Base-by-base conservation (phyloP, 2,329 filamentous ascomycete species). In the Penicillium palitans region DNA sequence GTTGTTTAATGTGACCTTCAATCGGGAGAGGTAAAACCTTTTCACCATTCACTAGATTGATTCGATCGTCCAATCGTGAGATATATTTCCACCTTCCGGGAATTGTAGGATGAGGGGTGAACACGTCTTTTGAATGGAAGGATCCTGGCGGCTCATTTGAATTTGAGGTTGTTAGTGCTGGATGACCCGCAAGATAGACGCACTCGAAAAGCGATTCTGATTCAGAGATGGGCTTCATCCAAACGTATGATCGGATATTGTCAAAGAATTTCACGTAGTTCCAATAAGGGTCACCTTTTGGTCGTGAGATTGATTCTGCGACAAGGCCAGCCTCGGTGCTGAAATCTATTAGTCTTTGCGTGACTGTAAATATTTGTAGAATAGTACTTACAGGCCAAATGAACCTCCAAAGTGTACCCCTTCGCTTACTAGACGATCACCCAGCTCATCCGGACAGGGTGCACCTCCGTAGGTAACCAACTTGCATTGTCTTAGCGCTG, bases 261-360 rank as follows among this genome's bases (percentile, higher is more conserved):
- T 72, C 70, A 41, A 76, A 78, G 19, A 76, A 74, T 15, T 70
- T 67, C 48, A 80, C 58, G 58, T 79, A 80, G 31, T 76, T 73
- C 78, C 78, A 80, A n/a, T 72, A 68, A 15, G 74, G 71, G 46
- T 78, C 75, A 2, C 62, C 69, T 3, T 66, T 67, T 3, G 73
- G 72, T 10, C 77, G 74, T 6, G 71, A 66, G 39, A 79, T 72
- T 1, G 77, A 79, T 53, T 78, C 76, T 13, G 75, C 76, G 2
- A 78, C 71, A 6, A 78, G 71, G 4, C 78, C 78, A 13, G 77
- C 75, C 60, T 79, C 78, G 8, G 78, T 79, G 52, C 76, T 78
- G 40, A 25, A 0, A 27, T n/a, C 39, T 42, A 63, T 69, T 42
- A 65, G 49, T 27, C 4, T 17, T 19, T 49, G 17, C 7, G 37